Base-by-base conservation (phyloP, 257 asterid species). In the Thymus mandschuricus region DNA sequence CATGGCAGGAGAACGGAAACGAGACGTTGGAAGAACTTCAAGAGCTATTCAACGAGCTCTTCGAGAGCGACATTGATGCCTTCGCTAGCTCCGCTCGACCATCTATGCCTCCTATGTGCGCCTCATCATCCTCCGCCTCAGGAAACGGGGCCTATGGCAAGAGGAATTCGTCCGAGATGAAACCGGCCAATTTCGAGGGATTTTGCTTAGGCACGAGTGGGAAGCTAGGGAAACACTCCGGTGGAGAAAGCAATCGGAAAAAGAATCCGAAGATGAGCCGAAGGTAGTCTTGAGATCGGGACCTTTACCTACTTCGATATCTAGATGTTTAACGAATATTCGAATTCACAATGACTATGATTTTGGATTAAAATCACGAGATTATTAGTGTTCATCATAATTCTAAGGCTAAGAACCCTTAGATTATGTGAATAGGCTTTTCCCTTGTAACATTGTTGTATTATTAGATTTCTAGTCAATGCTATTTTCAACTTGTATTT, bases 11-110 rank as follows among this genome's bases (percentile, higher is more conserved):
- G 68, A 84, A 75, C 0, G 76, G 82, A 50, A 83, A 78, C 46
- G 91, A 86, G 74, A 87, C 85, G 13, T 85, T 90, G 1, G 89
- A 87, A 81, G 87, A 88, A 34, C 75, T 92, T 76, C 96, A 90
- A 77, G 88, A 84, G 55, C 73, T 89, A 43, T 92, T 89, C 27
- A 76, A 89, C 5, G 88, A 88, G 56, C 72, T 92, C 75, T 82
- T 89, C 72, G 83, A 85, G 10, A 64, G 83, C 30, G 96, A 88
- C 74, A 8, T 72, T 0, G 93, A 83, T 7, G 63, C 64, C 0
- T 86, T 75, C 12, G n/a, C 71, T 34, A 69, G 82, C 6, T 82
- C 92, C 11, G 76, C 89, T 38, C 68, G 73, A 44, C 72, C 79
- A 61, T 44, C 72, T 3, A 73, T 82, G 0, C 72, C 88, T 50